These are phyloP conservation scores for Apophysomyces variabilis DNA, from an alignment of 371 early-diverging fungal genomes.

Conservation along the genomic window DNA sequence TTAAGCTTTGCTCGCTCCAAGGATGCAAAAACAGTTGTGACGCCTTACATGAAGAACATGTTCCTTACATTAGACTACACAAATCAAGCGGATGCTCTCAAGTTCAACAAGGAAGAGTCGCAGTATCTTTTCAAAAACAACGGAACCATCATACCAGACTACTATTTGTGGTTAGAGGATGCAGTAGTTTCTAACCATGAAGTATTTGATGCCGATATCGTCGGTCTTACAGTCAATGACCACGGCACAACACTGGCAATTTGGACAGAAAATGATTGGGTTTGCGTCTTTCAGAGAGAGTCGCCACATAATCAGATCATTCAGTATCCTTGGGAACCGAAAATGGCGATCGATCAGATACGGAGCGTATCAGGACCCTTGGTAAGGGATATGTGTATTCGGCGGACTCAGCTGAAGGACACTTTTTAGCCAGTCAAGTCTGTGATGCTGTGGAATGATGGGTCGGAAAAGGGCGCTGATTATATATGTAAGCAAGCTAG, in stretches of 20 bases:
- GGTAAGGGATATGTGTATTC: neutral
- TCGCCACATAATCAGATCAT: neutral
- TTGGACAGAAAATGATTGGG: conserved; percentile 41
- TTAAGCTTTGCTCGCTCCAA: conserved; percentile 26
- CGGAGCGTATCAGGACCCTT: neutral
- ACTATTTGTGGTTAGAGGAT: conserved; percentile 30
- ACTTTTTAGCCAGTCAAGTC: neutral
- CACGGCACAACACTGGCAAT: conserved; percentile 33
- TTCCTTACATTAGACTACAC: conserved; percentile 47
- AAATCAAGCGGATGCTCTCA: conserved; percentile 28
- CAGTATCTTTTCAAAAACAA: conserved; percentile 29
- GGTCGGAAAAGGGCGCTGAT: neutral
- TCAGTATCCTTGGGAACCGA: neutral
- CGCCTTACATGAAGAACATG: conserved; percentile 33
- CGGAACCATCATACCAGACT: conserved; percentile 22
- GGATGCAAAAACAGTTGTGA: conserved; percentile 36
- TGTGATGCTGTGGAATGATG: conserved; percentile 18
- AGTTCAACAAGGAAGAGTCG: conserved; percentile 22
- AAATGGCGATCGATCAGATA: neutral
- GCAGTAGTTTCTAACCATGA: conserved; percentile 3
- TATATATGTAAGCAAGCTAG: conserved; percentile 17
- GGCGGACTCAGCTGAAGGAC: neutral
- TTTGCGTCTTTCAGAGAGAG: conserved; percentile 36
- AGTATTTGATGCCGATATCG: conserved; percentile 27
- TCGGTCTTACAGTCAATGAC: conserved; percentile 33